Evolutionary conservation across 768 basidiomycete genomes (phyloP).

Genomic region (Lepiota brunneoincarnata): DNA sequence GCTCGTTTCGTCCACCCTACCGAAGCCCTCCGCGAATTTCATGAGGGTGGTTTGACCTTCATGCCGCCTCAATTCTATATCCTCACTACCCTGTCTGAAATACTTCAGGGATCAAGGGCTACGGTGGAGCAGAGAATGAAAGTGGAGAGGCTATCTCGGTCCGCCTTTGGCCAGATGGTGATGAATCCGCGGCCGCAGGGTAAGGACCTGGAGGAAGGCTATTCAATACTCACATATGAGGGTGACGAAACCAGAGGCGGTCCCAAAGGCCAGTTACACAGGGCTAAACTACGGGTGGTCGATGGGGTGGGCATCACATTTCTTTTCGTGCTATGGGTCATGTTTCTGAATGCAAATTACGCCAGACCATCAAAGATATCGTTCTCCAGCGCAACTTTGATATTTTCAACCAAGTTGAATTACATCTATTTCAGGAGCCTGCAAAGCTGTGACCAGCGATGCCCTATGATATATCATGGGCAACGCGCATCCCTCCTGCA

Average conservation of each 20-base stretch:
- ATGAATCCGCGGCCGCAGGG: conserved; percentile 46
- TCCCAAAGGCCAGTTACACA: conserved; percentile 55
- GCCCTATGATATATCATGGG: neutral
- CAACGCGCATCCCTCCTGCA: neutral
- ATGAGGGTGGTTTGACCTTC: conserved; percentile 47
- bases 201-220: conserved; percentile 38
- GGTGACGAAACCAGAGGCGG: conserved; percentile 71
- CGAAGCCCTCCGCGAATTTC: conserved; percentile 51
- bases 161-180: conserved; percentile 60
- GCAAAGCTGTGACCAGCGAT: conserved; percentile 25
- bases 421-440: conserved; percentile 22
- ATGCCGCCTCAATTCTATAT: conserved; percentile 81
- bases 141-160: conserved; percentile 44
- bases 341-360: conserved; percentile 3
- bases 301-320: conserved; percentile 42
- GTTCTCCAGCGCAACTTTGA: conserved; percentile 62
- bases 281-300: conserved; percentile 47
- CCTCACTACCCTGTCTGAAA: conserved; percentile 53
- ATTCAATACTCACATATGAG: conserved; percentile 57
- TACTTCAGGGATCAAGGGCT: conserved; percentile 41
- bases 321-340: neutral
- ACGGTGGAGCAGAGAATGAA: conserved; percentile 44
- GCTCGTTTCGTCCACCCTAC: conserved; percentile 63
- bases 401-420: conserved; percentile 54
- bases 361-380: conserved; percentile 50